phyloP scores from a whole-genome alignment of 1,284 basidiomycete species.

The Anthracocystis setariae region DNA sequence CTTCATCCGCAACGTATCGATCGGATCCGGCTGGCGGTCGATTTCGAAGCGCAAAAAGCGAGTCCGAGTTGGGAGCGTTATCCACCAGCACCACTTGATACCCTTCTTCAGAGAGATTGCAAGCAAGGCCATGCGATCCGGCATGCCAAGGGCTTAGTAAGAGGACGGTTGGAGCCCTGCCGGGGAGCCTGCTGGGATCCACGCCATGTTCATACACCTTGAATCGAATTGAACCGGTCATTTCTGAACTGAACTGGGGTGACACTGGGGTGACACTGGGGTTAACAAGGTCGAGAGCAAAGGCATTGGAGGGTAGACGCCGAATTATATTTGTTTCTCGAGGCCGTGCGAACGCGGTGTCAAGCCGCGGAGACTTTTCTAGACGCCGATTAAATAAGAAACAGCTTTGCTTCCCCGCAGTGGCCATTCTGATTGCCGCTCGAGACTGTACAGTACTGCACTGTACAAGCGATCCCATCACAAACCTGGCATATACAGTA shows the following conservation, averaged over 20 bases:
- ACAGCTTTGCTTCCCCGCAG: too few species aligned
- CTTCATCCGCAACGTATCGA: constrained; percentile 4
- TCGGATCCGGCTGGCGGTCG: neutral
- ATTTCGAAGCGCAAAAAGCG: constrained; percentile 13
- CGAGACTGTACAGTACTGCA: too few species aligned
- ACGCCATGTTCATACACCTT: constrained; percentile 13
- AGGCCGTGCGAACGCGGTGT: constrained; percentile 3
- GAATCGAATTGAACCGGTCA: constrained; percentile 10
- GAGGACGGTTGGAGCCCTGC: constrained; percentile 22
- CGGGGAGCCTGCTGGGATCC: constrained; percentile 20
- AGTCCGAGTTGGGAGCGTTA: constrained; percentile 6
- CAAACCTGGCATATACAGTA: too few species aligned
- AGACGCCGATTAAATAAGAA: too few species aligned
- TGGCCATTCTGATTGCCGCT: too few species aligned
- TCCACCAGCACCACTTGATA: constrained; percentile 34
- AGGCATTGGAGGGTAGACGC: too few species aligned
- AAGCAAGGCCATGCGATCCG: constrained; percentile 22
- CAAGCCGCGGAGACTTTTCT: constrained; percentile 10
- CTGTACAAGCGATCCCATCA: too few species aligned
- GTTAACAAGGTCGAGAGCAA: too few species aligned
- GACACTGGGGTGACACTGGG: too few species aligned
- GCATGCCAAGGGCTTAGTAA: constrained; percentile 15
- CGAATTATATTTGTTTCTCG: too few species aligned
- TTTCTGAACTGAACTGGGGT: too few species aligned
- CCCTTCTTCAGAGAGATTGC: constrained; percentile 39